Percentiles rank a stretch among this genome's conserved stretches.
Conservation (phyloP, 352 stramenopile species). For the Pythium rhizo-oryzae region DNA sequence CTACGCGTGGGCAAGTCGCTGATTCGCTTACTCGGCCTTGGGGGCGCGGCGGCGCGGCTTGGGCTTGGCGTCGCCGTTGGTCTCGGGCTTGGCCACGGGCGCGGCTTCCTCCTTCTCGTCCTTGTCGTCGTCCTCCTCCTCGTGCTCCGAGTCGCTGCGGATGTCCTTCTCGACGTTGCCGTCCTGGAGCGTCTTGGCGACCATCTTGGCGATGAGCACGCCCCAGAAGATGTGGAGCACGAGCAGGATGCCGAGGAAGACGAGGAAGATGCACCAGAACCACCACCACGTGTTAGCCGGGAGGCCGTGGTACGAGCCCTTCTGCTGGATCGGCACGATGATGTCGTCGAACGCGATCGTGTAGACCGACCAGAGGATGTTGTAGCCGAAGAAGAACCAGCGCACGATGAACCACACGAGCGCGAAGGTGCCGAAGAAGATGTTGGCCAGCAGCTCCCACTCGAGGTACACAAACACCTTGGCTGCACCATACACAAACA, state of each 20-base stretch:
- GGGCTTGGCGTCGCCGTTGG: slow-evolving; percentile 35
- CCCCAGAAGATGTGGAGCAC: slow-evolving; percentile 81
- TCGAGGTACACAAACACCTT: slow-evolving; percentile 84
- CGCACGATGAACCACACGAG: slow-evolving; percentile 75
- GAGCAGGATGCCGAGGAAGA: slow-evolving; percentile 61
- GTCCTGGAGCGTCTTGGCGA: slow-evolving; percentile 55
- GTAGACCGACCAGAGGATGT: slow-evolving; percentile 73
- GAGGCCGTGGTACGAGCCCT: slow-evolving; percentile 43
- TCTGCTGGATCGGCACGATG: slow-evolving; percentile 47
- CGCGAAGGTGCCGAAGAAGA: slow-evolving; percentile 71
- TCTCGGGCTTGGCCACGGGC: slow-evolving; percentile 1
- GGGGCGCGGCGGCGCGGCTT: slow-evolving; percentile 60
- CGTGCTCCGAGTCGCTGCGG: slow-evolving; percentile 74
- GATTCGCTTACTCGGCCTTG: slow-evolving; percentile 54
- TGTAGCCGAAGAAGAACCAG: slow-evolving; percentile 73
- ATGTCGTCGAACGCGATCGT: slow-evolving; percentile 51
- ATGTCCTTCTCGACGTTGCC: slow-evolving; percentile 85
- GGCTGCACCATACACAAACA: slow-evolving; percentile 30
- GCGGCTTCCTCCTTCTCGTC: slow-evolving; percentile 21
- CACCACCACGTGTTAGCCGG: slow-evolving; percentile 56
- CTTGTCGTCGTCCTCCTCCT: slow-evolving; percentile 41
- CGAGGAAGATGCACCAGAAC: slow-evolving; percentile 54
- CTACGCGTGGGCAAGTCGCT: neutral
- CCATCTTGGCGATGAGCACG: slow-evolving; percentile 77
- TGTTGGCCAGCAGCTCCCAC: slow-evolving; percentile 65